These are phyloP conservation scores for Epichloe sibirici DNA, from an alignment of 2,329 filamentous ascomycete species.

Conservation along the genomic window DNA sequence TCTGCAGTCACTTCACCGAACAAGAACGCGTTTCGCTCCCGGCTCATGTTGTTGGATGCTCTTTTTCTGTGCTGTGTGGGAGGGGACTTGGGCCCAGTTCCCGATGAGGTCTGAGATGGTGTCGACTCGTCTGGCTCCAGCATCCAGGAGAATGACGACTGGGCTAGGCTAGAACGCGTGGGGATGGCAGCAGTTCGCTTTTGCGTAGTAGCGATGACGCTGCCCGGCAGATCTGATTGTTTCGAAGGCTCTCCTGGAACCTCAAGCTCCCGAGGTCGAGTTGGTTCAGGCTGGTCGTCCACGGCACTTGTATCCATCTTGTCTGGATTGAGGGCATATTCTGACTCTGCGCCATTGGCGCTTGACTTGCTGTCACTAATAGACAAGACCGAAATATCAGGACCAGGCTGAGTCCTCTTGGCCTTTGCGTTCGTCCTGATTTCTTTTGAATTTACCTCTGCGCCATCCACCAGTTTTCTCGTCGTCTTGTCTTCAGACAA, in stretches of 20 bases:
- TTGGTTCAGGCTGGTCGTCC: neutral
- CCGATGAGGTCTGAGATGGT: slow-evolving; percentile 12
- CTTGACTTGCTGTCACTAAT: neutral
- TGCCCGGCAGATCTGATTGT: neutral
- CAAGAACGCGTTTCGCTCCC: slow-evolving; percentile 46
- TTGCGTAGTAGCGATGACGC: slow-evolving; percentile 1
- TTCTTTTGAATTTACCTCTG: neutral
- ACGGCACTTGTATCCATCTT: neutral
- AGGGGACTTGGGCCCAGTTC: slow-evolving; percentile 17
- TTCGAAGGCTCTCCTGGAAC: neutral
- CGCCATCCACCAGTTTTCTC: neutral
- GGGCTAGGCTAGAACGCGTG: slow-evolving; percentile 53
- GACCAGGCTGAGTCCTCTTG: neutral
- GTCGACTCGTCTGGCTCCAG: slow-evolving; percentile 41
- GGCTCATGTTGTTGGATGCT: slow-evolving; percentile 30
- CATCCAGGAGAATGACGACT: slow-evolving; percentile 74
- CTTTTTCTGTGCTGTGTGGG: slow-evolving; percentile 27
- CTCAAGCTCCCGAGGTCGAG: neutral
- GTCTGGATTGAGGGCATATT: neutral
- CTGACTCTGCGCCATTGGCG: neutral
- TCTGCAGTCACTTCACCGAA: slow-evolving; percentile 41
- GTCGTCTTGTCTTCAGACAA: neutral
- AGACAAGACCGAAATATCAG: neutral
- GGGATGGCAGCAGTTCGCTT: slow-evolving; percentile 33
- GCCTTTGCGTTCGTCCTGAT: neutral